Base-by-base conservation (phyloP, 306 rosid species). In the Prunus armeniaca region DNA sequence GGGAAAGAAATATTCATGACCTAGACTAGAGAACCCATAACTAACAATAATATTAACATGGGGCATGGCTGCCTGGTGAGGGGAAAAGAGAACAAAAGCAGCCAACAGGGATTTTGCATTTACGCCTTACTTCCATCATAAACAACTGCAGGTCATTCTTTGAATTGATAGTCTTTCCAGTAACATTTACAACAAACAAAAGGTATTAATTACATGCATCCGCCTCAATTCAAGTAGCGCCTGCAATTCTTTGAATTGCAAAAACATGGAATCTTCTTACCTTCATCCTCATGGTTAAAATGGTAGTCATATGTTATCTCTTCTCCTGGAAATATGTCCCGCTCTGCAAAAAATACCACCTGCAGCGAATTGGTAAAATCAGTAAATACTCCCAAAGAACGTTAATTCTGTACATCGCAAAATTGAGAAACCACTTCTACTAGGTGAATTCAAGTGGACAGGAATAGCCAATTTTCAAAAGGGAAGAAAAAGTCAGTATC, bases 291-390 rank as follows among this genome's bases (percentile, higher is more conserved):
- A 17, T 83, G 84, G 86, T 83, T 90, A 28, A 90, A 90, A 69
- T 88, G 87, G 81, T 90, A 90, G 80, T 90, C 91, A 12, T 90
- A 90, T 1, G 92, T 90, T 28, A 90, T 86, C 86, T 90, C 96
- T 78, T 90, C 96, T 46, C 96, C 96, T 5, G 96, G 88, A 69
- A 83, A 85, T 57, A 86, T 88, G 78, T 90, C 92, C 71, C 96
- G 82, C 80, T 81, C 87, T 0, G 96, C 92, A n/a, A 90, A 83
- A 77, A 90, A 90, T 65, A 86, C 84, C 66, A 90, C 96, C 92
- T 90, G 76, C 65, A 66, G 74, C 61, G 69, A 71, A 90, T 66
- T 81, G 68, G 50, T 63, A 70, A 71, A 64, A 17, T 10, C 66
- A 41, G 51, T 6, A 60, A 15, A 0, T 10, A 76, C 46, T n/a